Evolutionary conservation across 768 basidiomycete genomes (phyloP), one percentile per base, ranked within the genome.

Genomic region (Melanogaster broomeanus): DNA sequence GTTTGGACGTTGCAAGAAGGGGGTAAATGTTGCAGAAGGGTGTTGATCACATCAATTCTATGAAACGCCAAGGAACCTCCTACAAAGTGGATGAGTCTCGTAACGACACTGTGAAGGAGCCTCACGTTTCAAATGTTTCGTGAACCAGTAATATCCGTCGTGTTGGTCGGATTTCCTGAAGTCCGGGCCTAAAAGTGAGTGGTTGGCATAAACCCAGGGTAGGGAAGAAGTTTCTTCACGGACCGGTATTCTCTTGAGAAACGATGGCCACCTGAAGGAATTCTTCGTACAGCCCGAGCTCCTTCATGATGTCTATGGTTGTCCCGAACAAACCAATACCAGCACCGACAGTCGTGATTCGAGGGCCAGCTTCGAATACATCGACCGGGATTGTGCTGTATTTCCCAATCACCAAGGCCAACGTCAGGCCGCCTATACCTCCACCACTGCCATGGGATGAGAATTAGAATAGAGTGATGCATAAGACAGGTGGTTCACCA

Each of bases 251-350:
- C 39, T 64, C 60, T 43, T 44, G 53, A 18, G 61, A 61, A 25
- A 51, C 44, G 10, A 33, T 16, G 5, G 62, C 57, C 42, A 67
- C 28, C 33, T 55, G 51, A 2, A 49, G 13, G 24, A 69, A 39
- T 13, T 72, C 74, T 7, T 73, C 65, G 13, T 72, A 67, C 7
- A 80, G 47, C 1, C 73, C 77, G 31, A 79, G 57, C 3, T 64
- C 58, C 28, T 71, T 62, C 58, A 79, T 52, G 6, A 75, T 65
- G 12, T 68, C 69, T 73, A 73, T 73, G 69, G 58, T 64, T 71
- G 82, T 76, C 22, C 73, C 72, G 57, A 74, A 83, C 9, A 84
- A 55, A 3, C 62, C 66, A 38, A 80, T 72, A 1, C 77, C 78
- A 19, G 77, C 77, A 8, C 78, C 78, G 38, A 75, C 63, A 39